Base-by-base conservation (phyloP, 139 green algal genomes). In the Volvox africanus region DNA sequence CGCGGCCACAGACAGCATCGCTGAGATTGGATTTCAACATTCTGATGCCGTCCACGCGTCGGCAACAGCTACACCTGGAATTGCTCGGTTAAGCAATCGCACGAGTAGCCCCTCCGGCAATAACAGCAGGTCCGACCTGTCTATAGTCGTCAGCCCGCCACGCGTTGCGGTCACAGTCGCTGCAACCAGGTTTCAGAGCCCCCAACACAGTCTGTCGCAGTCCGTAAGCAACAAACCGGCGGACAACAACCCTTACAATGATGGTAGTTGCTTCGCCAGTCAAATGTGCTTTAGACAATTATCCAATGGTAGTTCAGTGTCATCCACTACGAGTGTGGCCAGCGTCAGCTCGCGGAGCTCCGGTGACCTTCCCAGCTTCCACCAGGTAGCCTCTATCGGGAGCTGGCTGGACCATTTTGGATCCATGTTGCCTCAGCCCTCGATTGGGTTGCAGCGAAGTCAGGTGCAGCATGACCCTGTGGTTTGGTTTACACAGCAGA, bases 361-460 rank as follows among this genome's bases (percentile, higher is more conserved):
- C 78, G 67, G 13, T 61, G 62, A 55, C 9, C 44, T 55, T 5
- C 44, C 44, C 9, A 55, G 61, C 67, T 30, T 82, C 14, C 68
- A 81, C 50, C 85, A 89, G 28, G 86, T 90, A 0, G 86, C 50
- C 11, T 84, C 71, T 20, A 90, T 90, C 24, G 73, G 86, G 50
- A 50, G 32, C 50, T 90, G 86, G 86, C 86, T 90, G 71, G 73
- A 90, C 71, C 50, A 65, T 32, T 22, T 89, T 16, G 85, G 85
- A 6, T 30, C 44, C 1, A 75, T 76, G 28, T 22, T 90, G 18
- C 26, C 73, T 22, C 50, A 75, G 22, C 73, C 71, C 1, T 90
- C 86, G 1, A 21, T 44, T 12, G 84, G 77, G 37, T 14, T 76
- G 50, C 86, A 90, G 86, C 86, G 71, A 21, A 75, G 24, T n/a